Evolutionary conservation across 1,139 yeast species (phyloP).

Genomic region (Blastobotrys malaysiensis): DNA sequence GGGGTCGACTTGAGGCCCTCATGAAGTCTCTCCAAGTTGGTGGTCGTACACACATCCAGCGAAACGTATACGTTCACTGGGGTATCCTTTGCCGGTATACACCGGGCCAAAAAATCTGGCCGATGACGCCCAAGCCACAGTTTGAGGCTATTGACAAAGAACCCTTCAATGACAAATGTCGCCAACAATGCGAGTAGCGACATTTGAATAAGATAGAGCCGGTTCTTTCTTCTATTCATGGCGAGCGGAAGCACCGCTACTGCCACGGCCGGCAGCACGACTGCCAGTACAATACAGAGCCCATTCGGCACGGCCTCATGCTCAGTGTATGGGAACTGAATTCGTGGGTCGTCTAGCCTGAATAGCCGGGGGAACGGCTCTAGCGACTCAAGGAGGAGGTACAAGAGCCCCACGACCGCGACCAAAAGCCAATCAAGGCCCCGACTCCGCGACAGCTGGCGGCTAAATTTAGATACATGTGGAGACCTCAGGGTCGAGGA

Average conservation of each 20-base stretch:
- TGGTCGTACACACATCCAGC: conserved; percentile 47
- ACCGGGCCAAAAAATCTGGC: conserved; percentile 72
- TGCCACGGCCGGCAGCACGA: conserved; percentile 28
- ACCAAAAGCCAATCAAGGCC: conserved; percentile 23
- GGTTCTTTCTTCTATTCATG: conserved; percentile 22
- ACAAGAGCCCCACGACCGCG: conserved; percentile 18
- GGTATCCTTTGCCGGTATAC: conserved; percentile 46
- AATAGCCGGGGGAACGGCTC: conserved; percentile 31
- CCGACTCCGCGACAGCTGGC: background rate
- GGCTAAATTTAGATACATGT: background rate
- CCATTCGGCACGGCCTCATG: conserved; percentile 44
- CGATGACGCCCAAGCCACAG: conserved; percentile 75
- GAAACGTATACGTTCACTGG: conserved; percentile 42
- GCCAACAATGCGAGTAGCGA: conserved; percentile 43
- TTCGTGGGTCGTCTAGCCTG: conserved; percentile 31
- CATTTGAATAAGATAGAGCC: conserved; percentile 32
- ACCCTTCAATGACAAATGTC: conserved; percentile 40
- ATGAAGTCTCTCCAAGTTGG: conserved; percentile 33
- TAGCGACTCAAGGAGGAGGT: conserved; percentile 22
- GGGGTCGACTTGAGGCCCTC: conserved; percentile 83
- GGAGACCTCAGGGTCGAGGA: background rate
- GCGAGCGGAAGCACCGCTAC: conserved; percentile 28
- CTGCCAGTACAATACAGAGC: conserved; percentile 31
- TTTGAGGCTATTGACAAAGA: conserved; percentile 54
- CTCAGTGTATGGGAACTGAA: conserved; percentile 51